phyloP scores from a whole-genome alignment of 2,329 filamentous ascomycete species.

The Massarina eburnea region DNA sequence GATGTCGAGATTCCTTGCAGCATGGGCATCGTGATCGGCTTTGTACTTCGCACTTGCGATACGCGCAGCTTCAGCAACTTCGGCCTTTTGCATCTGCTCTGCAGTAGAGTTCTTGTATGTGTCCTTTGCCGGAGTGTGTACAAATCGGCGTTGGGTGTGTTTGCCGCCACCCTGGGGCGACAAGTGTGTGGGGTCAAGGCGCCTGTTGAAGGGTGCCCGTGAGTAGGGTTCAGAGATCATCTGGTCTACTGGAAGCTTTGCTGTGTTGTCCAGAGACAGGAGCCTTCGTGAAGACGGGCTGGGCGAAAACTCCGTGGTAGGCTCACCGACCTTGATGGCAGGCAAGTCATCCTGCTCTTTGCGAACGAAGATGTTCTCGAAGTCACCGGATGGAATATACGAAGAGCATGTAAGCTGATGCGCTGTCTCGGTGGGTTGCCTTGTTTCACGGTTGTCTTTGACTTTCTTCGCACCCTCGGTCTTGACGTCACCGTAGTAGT shows the following conservation, averaged over 20 bases:
- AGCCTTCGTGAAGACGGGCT: not conserved
- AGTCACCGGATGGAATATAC: no score
- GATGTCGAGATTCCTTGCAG: conserved; percentile 10
- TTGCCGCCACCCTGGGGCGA: not conserved
- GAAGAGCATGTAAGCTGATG: not conserved
- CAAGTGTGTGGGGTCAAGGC: not conserved
- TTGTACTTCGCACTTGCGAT: conserved; percentile 7
- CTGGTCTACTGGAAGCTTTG: no score
- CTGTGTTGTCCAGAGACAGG: not conserved
- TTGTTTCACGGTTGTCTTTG: not conserved
- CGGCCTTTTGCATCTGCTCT: not conserved
- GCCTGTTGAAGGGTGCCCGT: not conserved
- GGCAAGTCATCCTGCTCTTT: not conserved
- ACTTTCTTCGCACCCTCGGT: no score
- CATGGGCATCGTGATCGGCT: conserved; percentile 10
- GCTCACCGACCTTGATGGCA: not conserved
- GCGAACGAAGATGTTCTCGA: not conserved
- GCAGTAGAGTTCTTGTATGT: conserved; percentile 1
- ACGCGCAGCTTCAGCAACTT: conserved; percentile 3
- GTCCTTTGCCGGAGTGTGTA: not conserved
- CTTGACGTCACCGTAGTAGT: no score
- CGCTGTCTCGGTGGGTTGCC: not conserved
- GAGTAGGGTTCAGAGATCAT: no score
- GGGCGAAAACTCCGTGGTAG: not conserved
- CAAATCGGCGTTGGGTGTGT: not conserved